These are phyloP conservation scores for Petunia axillaris DNA, from an alignment of 257 asterid species.

Conservation along the genomic window DNA sequence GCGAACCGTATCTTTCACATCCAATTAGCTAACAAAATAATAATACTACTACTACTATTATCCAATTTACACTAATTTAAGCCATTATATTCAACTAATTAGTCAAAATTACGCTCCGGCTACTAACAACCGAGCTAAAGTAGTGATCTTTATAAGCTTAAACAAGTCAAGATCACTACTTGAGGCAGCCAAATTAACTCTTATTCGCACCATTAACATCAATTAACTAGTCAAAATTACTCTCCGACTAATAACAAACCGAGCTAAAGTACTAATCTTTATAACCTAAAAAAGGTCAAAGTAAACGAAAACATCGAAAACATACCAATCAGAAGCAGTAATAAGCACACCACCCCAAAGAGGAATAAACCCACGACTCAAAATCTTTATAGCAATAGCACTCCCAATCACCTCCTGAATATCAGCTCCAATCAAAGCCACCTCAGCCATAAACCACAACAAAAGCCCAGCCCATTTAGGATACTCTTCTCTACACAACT, in stretches of 20 bases:
- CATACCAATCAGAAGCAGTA: constrained; percentile 92
- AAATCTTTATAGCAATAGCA: constrained; percentile 89
- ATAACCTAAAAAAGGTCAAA: background rate
- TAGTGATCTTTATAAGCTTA: too few species aligned
- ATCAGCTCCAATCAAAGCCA: constrained; percentile 93
- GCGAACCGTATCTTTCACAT: background rate
- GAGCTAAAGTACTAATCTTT: background rate
- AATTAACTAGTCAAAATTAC: too few species aligned
- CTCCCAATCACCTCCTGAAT: constrained; percentile 98
- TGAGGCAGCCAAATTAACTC: too few species aligned
- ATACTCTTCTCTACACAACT: constrained; percentile 89
- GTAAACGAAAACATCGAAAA: background rate
- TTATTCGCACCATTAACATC: too few species aligned
- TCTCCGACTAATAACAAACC: too few species aligned
- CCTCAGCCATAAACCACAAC: constrained; percentile 92
- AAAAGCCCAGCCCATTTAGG: constrained; percentile 79
- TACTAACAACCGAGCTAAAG: too few species aligned
- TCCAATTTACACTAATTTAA: background rate
- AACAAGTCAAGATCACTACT: too few species aligned
- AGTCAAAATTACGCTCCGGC: too few species aligned
- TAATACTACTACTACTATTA: background rate
- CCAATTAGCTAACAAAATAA: background rate
- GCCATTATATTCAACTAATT: too few species aligned
- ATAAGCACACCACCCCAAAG: constrained; percentile 89
- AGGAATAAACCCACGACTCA: constrained; percentile 76